Evolutionary conservation across 352 stramenopile species (phyloP).

Genomic region (Globisporangium spiculum): DNA sequence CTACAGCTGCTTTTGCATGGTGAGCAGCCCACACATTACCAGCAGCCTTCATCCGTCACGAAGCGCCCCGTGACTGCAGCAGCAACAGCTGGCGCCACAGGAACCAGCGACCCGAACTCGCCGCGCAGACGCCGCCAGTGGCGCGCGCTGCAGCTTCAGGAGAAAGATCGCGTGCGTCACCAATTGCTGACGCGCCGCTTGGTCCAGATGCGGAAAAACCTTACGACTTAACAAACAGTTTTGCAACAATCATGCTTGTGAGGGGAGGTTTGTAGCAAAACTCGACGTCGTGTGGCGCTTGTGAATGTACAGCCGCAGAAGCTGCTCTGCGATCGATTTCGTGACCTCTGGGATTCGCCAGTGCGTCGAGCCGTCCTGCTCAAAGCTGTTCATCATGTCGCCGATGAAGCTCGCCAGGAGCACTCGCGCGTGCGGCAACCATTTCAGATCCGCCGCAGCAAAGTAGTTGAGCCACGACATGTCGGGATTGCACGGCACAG

Average conservation of each 20-base stretch:
- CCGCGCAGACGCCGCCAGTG: constrained; percentile 34
- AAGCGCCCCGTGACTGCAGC: constrained; percentile 2
- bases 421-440: constrained; percentile 25
- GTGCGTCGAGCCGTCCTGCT: constrained; percentile 23
- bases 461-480: constrained; percentile 37
- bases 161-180: constrained; percentile 56
- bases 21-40: neutral
- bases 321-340: constrained; percentile 25
- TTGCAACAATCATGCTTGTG: no score
- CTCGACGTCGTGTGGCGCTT: constrained; percentile 25
- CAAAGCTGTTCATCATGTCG: constrained; percentile 35
- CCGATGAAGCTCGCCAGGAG: constrained; percentile 40
- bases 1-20: constrained; percentile 10
- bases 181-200: constrained; percentile 45
- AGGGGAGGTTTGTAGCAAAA: no score
- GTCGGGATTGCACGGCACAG: constrained; percentile 24
- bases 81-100: constrained; percentile 5
- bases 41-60: neutral
- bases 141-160: constrained; percentile 57
- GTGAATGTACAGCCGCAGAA: constrained; percentile 34
- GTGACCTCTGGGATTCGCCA: constrained; percentile 19
- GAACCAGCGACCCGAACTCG: constrained; percentile 10
- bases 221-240: no score
- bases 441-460: constrained; percentile 32
- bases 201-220: constrained; percentile 15